phyloP scores from a whole-genome alignment of 352 stramenopile species.

The Pythium utonaiense region DNA sequence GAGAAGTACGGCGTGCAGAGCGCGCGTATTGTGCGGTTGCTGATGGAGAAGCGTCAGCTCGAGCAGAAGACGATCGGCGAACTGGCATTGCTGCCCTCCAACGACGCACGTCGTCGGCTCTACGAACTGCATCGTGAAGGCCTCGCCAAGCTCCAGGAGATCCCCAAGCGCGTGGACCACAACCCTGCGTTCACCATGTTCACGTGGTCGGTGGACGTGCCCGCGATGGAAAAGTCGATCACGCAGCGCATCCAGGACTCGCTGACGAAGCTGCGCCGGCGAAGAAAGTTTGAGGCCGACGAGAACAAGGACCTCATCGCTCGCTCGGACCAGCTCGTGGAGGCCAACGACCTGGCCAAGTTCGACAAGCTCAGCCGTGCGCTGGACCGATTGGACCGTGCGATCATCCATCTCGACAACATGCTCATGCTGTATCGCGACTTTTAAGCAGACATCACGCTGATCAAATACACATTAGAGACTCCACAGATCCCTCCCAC shows the following conservation, averaged over 20 bases:
- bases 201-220: slow-evolving; percentile 81
- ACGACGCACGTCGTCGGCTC: slow-evolving; percentile 74
- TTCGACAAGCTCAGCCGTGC: slow-evolving; percentile 85
- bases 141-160: slow-evolving; percentile 81
- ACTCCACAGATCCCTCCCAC: too few relatives aligned
- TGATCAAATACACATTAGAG: neutral
- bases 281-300: slow-evolving; percentile 73
- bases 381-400: slow-evolving; percentile 80
- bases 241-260: slow-evolving; percentile 66
- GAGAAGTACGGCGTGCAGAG: slow-evolving; percentile 80
- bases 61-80: slow-evolving; percentile 87
- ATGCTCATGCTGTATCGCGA: slow-evolving; percentile 89
- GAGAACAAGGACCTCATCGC: slow-evolving; percentile 88
- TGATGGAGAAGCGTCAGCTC: slow-evolving; percentile 84
- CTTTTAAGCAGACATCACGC: slow-evolving; percentile 43
- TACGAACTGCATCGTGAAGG: slow-evolving; percentile 79
- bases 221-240: slow-evolving; percentile 56
- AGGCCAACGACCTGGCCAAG: slow-evolving; percentile 81
- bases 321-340: slow-evolving; percentile 82
- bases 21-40: slow-evolving; percentile 78
- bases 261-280: slow-evolving; percentile 63
- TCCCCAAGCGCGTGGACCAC: slow-evolving; percentile 84
- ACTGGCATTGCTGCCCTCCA: slow-evolving; percentile 75
- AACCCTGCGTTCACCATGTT: slow-evolving; percentile 88
- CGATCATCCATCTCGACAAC: slow-evolving; percentile 75